Base-by-base conservation (phyloP, 768 basidiomycete genomes). In the Rhizopogon vulgaris region DNA sequence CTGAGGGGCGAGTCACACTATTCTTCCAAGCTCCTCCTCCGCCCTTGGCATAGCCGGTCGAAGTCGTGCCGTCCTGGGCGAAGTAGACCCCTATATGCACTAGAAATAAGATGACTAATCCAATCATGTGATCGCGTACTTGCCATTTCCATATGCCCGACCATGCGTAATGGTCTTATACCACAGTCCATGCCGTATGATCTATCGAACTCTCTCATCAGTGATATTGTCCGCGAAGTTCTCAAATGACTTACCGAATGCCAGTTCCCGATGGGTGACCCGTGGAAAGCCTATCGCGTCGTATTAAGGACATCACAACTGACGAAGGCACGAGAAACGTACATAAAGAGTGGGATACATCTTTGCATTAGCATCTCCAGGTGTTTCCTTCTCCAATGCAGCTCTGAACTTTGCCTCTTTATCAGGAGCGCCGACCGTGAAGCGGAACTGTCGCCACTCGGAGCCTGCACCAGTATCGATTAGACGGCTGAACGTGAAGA, bases 101-200 rank as follows among this genome's bases (percentile, higher is more conserved):
- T 32, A 34, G 32, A 1, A 22, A 34, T 22, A 22, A 46, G 18
- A 34, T 10, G 10, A 6, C 0, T 14, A 8, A 32, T 5, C 7
- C 11, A 12, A 32, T 14, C 7, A 22, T 32, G 22, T 8, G n/a
- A 41, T 22, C 25, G 28, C 14, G 14, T 3, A 51, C 70, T 41
- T 52, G 78, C 84, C 86, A 61, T 89, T 52, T 6, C 87, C 87
- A 56, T 72, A 82, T 0, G 81, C 77, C 39, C 86, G 69, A 14
- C 86, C 86, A 63, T 89, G 65, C 17, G 73, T 63, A 12, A 81
- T 60, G 0, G 63, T 63, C 62, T 78, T 79, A 64, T 71, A 82
- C 82, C 84, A 86, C 6, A 88, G 69, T 2, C 86, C 86, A 61
- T 87, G 82, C 14, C 85, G 78, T 42, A 89, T 80, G 52, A 87